Evolutionary conservation across 257 asterid genomes (phyloP).

Genomic region (Scutellaria galericulata): DNA sequence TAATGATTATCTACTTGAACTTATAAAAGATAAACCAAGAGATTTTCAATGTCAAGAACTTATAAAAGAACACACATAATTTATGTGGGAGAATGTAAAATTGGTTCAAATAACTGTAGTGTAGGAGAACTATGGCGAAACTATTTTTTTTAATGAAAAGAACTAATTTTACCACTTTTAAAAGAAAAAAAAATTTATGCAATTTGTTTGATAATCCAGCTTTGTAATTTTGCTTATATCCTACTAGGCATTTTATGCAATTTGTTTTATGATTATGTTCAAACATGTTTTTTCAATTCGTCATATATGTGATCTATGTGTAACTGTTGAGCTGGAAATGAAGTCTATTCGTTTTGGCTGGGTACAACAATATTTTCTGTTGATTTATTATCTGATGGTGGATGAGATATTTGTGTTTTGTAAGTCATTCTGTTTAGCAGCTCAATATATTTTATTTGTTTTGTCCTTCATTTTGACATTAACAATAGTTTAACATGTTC

Average conservation of each 20-base stretch:
- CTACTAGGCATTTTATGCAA: not conserved
- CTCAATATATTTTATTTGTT: not conserved
- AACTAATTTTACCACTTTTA: too few species aligned
- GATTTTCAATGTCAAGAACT: not conserved
- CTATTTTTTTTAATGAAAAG: too few species aligned
- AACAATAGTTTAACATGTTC: not conserved
- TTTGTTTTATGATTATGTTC: not conserved
- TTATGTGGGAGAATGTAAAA: too few species aligned
- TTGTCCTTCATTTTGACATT: not conserved
- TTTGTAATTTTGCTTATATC: constrained; percentile 1
- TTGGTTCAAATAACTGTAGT: too few species aligned
- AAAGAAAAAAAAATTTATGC: too few species aligned
- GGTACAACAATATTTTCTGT: not conserved
- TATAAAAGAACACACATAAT: too few species aligned
- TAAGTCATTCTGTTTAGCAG: constrained; percentile 1
- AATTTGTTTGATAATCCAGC: not conserved
- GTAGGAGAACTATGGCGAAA: too few species aligned
- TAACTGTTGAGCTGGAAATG: not conserved
- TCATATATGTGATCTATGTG: not conserved
- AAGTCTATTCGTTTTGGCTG: not conserved
- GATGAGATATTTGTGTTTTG: not conserved
- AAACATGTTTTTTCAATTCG: not conserved
- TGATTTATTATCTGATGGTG: not conserved
- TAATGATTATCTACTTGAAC: constrained; percentile 49
- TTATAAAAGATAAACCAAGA: not conserved